Conservation (phyloP, 2,329 filamentous ascomycete species). For the Apiospora saccharicola region DNA sequence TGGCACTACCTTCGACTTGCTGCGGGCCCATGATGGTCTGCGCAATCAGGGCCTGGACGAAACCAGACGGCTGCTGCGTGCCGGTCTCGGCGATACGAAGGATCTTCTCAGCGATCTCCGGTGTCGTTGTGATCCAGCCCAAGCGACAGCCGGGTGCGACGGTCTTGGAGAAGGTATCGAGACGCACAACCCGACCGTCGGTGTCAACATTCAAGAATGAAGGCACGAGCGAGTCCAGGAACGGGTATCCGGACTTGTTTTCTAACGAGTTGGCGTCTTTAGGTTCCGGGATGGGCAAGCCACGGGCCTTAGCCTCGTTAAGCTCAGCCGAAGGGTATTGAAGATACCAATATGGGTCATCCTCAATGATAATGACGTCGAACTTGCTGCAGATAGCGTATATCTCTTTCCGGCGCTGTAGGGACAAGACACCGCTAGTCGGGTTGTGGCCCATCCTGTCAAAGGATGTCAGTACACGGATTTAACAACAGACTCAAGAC, state of each 20-base stretch:
- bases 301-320: conserved; percentile 58
- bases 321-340: conserved; percentile 79
- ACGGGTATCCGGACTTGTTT: conserved; percentile 70
- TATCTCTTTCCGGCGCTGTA: conserved; percentile 77
- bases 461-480: background rate
- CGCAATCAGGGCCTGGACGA: conserved; percentile 84
- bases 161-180: conserved; percentile 95
- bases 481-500: background rate
- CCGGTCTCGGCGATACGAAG: conserved; percentile 76
- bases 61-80: conserved; percentile 87
- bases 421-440: conserved; percentile 76
- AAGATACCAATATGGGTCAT: conserved; percentile 96
- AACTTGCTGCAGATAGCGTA: conserved; percentile 84
- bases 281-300: conserved; percentile 42
- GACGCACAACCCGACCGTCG: conserved; percentile 85
- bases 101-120: conserved; percentile 77
- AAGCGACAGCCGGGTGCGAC: conserved; percentile 88
- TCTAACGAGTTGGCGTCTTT: conserved; percentile 40
- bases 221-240: conserved; percentile 83
- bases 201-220: conserved; percentile 83
- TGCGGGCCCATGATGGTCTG: conserved; percentile 79
- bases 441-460: conserved; percentile 87
- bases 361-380: conserved; percentile 90
- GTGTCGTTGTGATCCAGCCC: conserved; percentile 90
- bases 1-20: conserved; percentile 49